Evolutionary conservation across 345 rosid genomes (phyloP).

Genomic region (Eucalyptus pauciflora): DNA sequence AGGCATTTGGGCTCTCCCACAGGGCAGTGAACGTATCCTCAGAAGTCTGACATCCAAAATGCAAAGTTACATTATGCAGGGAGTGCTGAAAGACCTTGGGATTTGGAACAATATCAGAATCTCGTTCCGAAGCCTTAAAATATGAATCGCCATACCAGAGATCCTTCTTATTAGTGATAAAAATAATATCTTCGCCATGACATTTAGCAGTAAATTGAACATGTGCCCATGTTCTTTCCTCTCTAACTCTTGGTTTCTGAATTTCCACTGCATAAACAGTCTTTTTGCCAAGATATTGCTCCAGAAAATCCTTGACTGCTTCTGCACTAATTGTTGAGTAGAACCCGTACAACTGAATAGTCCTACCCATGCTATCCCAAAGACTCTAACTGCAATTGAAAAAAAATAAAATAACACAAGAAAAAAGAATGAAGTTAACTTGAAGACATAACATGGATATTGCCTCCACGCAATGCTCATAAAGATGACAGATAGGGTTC

Average conservation of each 20-base stretch:
- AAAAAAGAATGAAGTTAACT: not conserved
- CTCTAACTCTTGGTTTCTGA: not conserved
- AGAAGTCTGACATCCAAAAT: constrained; percentile 13
- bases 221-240: not conserved
- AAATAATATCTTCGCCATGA: not conserved
- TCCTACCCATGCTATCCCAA: not conserved
- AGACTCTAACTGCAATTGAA: not conserved
- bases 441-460: not conserved
- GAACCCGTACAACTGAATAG: constrained; percentile 5
- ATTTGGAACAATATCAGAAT: not conserved
- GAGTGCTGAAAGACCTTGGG: not conserved
- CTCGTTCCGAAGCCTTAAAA: not conserved
- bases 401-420: not conserved
- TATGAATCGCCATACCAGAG: constrained; percentile 11
- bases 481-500: not conserved
- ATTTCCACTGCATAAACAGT: not conserved
- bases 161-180: not conserved
- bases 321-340: not conserved
- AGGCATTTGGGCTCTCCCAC: constrained; percentile 10
- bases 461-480: not conserved
- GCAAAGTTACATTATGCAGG: not conserved
- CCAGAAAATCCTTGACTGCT: not conserved
- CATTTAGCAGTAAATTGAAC: constrained; percentile 8
- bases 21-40: constrained; percentile 4
- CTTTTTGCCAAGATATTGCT: not conserved